A percentile compares a stretch with the other conserved stretches of the same genome.
These are phyloP conservation scores for Cladosporium halotolerans DNA, from an alignment of 2,329 filamentous ascomycete genomes.

Conservation along the genomic window DNA sequence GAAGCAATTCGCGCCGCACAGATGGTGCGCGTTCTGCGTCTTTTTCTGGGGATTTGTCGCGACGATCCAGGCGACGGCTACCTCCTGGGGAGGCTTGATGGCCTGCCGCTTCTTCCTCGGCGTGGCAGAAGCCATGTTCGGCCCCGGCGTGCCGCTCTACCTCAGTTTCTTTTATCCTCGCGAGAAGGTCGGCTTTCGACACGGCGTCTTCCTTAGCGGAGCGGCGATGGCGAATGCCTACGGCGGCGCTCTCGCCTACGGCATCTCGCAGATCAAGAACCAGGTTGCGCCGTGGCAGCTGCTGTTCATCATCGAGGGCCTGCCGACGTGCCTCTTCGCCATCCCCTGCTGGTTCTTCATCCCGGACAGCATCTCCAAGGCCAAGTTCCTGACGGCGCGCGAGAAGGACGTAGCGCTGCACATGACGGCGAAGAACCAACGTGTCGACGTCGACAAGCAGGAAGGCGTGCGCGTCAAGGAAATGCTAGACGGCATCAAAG, in stretches of 20 bases:
- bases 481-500: conserved; percentile 41
- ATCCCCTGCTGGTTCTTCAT: conserved; percentile 49
- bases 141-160: conserved; percentile 53
- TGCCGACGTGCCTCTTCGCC: conserved; percentile 52
- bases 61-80: conserved; percentile 40
- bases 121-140: conserved; percentile 29
- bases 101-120: conserved; percentile 45
- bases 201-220: conserved; percentile 47
- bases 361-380: conserved; percentile 46
- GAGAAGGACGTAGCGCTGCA: conserved; percentile 53
- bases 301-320: conserved; percentile 57
- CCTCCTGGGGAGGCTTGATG: conserved; percentile 44
- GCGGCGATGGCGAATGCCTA: conserved; percentile 73
- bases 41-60: conserved; percentile 43
- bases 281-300: conserved; percentile 57
- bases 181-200: conserved; percentile 50
- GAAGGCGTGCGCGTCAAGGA: conserved; percentile 43
- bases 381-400: conserved; percentile 48
- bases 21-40: conserved; percentile 39
- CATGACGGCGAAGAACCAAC: conserved; percentile 16
- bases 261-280: conserved; percentile 55
- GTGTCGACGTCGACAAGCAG: conserved; percentile 28
- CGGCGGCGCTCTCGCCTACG: conserved; percentile 60
- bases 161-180: conserved; percentile 59
- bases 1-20: conserved; percentile 30